A percentile compares a stretch with the other conserved stretches of the same genome.
Conservation (phyloP, 768 basidiomycete genomes). For the Boletus coccyginus region DNA sequence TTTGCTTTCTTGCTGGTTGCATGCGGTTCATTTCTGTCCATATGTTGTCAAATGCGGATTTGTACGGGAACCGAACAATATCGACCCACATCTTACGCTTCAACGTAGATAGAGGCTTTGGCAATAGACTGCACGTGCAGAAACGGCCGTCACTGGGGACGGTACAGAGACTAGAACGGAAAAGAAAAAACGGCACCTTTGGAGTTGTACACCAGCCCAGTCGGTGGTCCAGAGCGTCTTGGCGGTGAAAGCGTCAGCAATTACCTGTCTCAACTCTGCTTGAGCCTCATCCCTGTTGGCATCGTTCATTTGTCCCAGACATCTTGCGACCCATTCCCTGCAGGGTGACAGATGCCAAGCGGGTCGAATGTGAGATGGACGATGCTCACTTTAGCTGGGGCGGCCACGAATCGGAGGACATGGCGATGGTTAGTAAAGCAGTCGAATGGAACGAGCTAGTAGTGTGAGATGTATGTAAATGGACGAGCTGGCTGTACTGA, state of each 20-base stretch:
- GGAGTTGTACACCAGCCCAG: slow-evolving; percentile 84
- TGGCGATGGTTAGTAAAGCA: slow-evolving; percentile 23
- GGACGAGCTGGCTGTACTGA: background rate
- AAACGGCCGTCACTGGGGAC: slow-evolving; percentile 21
- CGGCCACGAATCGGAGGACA: slow-evolving; percentile 82
- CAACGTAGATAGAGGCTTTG: slow-evolving; percentile 53
- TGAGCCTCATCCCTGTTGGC: slow-evolving; percentile 85
- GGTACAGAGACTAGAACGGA: slow-evolving; percentile 1
- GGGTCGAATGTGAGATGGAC: background rate
- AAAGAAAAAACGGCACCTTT: slow-evolving; percentile 53
- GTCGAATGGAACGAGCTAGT: background rate
- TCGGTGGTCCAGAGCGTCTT: slow-evolving; percentile 91
- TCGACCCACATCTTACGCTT: slow-evolving; percentile 69
- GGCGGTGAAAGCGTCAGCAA: slow-evolving; percentile 85
- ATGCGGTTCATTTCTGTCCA: slow-evolving; percentile 37
- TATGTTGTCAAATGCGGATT: slow-evolving; percentile 8
- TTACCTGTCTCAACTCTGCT: slow-evolving; percentile 93
- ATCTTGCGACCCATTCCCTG: slow-evolving; percentile 95
- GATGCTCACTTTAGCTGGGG: slow-evolving; percentile 67
- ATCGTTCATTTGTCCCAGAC: slow-evolving; percentile 88
- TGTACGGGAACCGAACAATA: background rate
- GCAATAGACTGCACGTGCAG: slow-evolving; percentile 45
- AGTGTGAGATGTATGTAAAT: slow-evolving; percentile 9
- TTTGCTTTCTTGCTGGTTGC: slow-evolving; percentile 60
- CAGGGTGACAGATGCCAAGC: slow-evolving; percentile 11